These are phyloP conservation scores for Citrullus mucosospermus DNA, from an alignment of 306 rosid species.

Conservation along the genomic window DNA sequence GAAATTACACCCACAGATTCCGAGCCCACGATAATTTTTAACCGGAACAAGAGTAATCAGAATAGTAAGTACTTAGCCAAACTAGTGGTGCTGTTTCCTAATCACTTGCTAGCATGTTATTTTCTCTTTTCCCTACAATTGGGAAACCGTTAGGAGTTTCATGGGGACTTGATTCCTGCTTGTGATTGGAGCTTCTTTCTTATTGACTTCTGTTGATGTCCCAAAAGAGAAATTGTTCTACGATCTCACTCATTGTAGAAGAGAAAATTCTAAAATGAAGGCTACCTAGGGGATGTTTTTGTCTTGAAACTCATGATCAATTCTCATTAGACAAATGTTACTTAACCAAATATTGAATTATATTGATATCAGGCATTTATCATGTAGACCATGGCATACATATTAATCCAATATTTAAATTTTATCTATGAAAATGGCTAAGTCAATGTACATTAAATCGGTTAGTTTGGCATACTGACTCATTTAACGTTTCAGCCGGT, in stretches of 20 bases:
- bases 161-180: background rate
- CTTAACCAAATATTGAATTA: background rate
- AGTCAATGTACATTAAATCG: background rate
- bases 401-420: too few relatives aligned
- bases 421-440: too few relatives aligned
- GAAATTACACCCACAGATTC: background rate
- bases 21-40: background rate
- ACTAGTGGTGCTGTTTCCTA: background rate
- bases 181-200: background rate
- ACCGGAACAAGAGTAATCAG: background rate
- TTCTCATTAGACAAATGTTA: background rate
- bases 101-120: background rate
- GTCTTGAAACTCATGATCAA: background rate
- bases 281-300: background rate
- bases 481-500: conserved; percentile 40
- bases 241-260: background rate
- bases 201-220: background rate
- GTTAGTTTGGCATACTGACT: background rate
- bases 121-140: background rate
- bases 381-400: too few relatives aligned
- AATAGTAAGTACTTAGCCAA: background rate
- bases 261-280: background rate
- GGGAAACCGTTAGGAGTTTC: background rate
- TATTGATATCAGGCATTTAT: too few relatives aligned
- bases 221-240: background rate